Base-by-base conservation (phyloP, 306 rosid species). In the Acacia crassicarpa region DNA sequence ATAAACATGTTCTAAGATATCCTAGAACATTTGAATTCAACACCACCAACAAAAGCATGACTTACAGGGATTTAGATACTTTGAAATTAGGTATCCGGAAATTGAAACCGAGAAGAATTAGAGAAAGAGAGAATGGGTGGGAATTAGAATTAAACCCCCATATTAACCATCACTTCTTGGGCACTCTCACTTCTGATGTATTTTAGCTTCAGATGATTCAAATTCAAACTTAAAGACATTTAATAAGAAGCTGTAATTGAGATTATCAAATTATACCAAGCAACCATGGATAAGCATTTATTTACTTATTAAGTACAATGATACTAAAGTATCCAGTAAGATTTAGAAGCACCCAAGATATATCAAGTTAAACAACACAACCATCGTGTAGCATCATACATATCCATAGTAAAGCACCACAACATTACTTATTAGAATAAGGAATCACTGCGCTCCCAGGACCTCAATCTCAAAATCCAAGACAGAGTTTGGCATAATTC, bases 401-500 rank as follows among this genome's bases (percentile, higher is more conserved):
- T 67, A 76, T 67, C 79, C 75, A 61, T 76, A 41, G 22, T 75
- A 73, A 74, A 13, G 76, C 61, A 83, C 38, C 78, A 76, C 72
- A 44, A 19, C 78, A 78, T 51, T 53, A 22, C 3, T 27, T 78
- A 75, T 44, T 53, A 23, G 9, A 9, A 16, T 32, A 58, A 63
- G 61, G 65, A 8, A 11, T 91, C 80, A 93, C 84, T 91, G 86
- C 16, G 54, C 88, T 17, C 79, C 74, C 8, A 93, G 89, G 84
- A 95, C 92, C 88, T 95, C 97, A 12, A 95, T 95, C 87, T 95
- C 99, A 67, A 93, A 95, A 15, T 89, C 91, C 88, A 95, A 77
- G 69, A 76, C 83, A 38, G 99, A 90, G 86, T 95, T 91, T 20
- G 99, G 97, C 70, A 85, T 90, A 59, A 95, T 95, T 45, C 98